A percentile compares a stretch with the other conserved stretches of the same genome.
Conservation (phyloP, 2,329 filamentous ascomycete genomes). For the Verticillium albo-atrum region DNA sequence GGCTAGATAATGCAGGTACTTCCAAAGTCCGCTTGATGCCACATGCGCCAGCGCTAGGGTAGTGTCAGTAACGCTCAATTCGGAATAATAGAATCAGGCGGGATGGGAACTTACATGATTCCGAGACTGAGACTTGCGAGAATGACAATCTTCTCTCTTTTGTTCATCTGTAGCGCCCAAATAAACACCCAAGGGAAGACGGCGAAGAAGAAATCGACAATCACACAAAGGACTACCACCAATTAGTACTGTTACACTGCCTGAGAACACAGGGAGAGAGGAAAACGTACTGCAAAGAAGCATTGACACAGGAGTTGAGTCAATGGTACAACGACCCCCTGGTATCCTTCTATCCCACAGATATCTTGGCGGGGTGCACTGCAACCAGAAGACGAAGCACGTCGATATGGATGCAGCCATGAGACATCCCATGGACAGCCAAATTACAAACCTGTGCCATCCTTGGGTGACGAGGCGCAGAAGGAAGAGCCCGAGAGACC, state of each 20-base stretch:
- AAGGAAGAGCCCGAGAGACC: conserved; percentile 9
- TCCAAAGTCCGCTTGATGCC: conserved; percentile 22
- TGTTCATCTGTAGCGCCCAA: conserved; percentile 38
- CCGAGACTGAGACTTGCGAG: conserved; percentile 36
- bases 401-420: conserved; percentile 3
- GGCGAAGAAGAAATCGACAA: conserved; percentile 34
- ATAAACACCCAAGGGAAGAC: conserved; percentile 38
- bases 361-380: conserved; percentile 5
- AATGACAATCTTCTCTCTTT: conserved; percentile 39
- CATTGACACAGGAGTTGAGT: conserved; percentile 8
- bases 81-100: no score
- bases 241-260: background rate
- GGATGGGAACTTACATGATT: conserved; percentile 28
- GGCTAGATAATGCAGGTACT: conserved; percentile 20
- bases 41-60: background rate
- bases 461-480: conserved; percentile 8
- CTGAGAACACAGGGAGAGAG: background rate
- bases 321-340: conserved; percentile 1
- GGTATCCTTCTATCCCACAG: conserved; percentile 9
- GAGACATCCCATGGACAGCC: conserved; percentile 5
- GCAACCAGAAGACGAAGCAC: conserved; percentile 10
- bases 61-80: background rate
- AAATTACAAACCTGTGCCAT: conserved; percentile 2
- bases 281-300: conserved; percentile 2
- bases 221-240: conserved; percentile 11